Base-by-base conservation (phyloP, 1,284 basidiomycete genomes). In the Gymnopus androsaceus region DNA sequence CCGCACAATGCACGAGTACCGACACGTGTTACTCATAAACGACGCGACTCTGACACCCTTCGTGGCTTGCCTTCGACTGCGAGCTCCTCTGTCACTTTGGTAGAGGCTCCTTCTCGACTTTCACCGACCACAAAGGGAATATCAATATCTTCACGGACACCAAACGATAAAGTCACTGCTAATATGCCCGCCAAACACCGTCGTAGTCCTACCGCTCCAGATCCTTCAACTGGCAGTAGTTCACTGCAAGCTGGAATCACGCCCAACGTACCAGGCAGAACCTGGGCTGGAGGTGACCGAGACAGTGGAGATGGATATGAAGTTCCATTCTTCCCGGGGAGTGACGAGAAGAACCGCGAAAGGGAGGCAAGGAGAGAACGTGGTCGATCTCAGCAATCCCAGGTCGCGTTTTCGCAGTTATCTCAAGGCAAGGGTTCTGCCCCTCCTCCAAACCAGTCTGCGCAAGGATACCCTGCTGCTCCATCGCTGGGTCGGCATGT, bases 41-140 rank as follows among this genome's bases (percentile, higher is more conserved):
- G 88, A 53, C 81, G 82, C 25, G 87, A 90, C 58, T 90, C 88
- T 0, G 88, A 91, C 60, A 90, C 88, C 0, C 69, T 90, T 27
- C 85, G 85, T 25, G 79, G 78, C 4, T 49, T 49, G 21, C 7
- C 27, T 36, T 6, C 15, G n/a, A 17, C 45, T 34, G 37, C 48
- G 17, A 36, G 67, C 11, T 75, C 76, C 15, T 72, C 76, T n/a
- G n/a, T n/a, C 14, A 74, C 77, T 14, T 61, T 73, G 17, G 55
- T 67, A 49, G 64, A 70, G 17, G 27, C 55, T 45, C 40, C 56
- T 27, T 27, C 56, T 28, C 59, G 68, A 57, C 55, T 69, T 15
- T 74, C 74, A 1, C 71, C 74, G 1, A 64, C 70, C 15, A 61
- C 58, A 1, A 65, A 66, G 34, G 60, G 63, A 25, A 15, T 42